Base-by-base conservation (phyloP, 805 yeast genomes). In the Kuraishia piskuri region DNA sequence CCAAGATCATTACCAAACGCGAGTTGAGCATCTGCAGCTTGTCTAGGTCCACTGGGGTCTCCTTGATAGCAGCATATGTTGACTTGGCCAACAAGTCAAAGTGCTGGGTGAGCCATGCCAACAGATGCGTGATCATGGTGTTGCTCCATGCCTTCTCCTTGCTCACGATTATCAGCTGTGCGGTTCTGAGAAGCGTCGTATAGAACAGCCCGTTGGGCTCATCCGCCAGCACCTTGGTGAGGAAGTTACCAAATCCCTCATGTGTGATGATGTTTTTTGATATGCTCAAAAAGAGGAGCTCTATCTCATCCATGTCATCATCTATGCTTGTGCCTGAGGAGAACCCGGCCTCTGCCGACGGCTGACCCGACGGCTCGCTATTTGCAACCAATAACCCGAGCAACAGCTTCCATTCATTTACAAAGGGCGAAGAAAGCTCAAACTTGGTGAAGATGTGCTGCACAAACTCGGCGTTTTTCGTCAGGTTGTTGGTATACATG, bases 21-120 rank as follows among this genome's bases (percentile, higher is more conserved):
- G 26, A 48, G 44, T 45, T 17, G 36, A n/a, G 24, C 9, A 2
- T 12, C 25, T 49, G n/a, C 25, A 54, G n/a, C 7, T 17, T 46
- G 2, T 4, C 36, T 6, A 67, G 55, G 8, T 63, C 40, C 6
- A 50, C 56, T 31, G 51, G 46, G 48, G 48, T 20, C n/a, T 54
- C 55, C 12, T 54, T 55, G 19, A 71, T 57, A 1, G 64, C 31
- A 1, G 31, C 49, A 12, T 51, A 50, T 0, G 70, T 57, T 22
- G 48, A 47, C 1, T 48, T 46, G 2, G 65, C 52, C 45, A 65
- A 56, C 5, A 52, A 46, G 17, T 59, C 57, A 54, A 63, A 70
- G 47, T 70, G 59, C 19, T 69, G 71, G 49, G 65, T 56, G 17
- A 65, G 55, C 82, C 82, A 78, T 0, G 75, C 66, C 3, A 76